Conservation (phyloP, 2,329 filamentous ascomycete genomes). For the Phaeophleospora eucalypticola region DNA sequence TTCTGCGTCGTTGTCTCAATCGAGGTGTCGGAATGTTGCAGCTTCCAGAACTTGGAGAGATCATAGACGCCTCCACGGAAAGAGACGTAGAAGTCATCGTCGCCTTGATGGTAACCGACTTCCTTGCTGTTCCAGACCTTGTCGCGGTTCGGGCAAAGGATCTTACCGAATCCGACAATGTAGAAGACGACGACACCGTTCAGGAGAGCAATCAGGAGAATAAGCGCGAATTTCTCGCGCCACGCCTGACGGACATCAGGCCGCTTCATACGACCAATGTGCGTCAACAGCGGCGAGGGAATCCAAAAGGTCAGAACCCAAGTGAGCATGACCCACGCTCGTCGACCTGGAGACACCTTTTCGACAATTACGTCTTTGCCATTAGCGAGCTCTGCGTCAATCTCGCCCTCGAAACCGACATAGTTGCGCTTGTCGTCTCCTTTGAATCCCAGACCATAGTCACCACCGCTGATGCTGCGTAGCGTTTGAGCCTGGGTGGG, state of each 20-base stretch:
- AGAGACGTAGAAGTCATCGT: constrained; percentile 78
- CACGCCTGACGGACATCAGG: constrained; percentile 96
- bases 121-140: constrained; percentile 78
- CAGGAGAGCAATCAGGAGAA: constrained; percentile 72
- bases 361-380: constrained; percentile 72
- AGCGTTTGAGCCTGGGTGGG: constrained; percentile 60
- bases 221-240: constrained; percentile 88
- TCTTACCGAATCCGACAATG: constrained; percentile 77
- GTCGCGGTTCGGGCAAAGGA: constrained; percentile 86
- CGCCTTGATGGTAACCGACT: constrained; percentile 65
- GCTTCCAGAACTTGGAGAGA: constrained; percentile 79
- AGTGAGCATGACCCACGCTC: constrained; percentile 74
- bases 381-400: constrained; percentile 75
- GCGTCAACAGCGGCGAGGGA: constrained; percentile 76
- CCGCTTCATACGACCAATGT: constrained; percentile 88
- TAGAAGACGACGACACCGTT: constrained; percentile 85
- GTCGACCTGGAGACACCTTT: constrained; percentile 59
- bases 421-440: constrained; percentile 74
- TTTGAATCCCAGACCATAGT: constrained; percentile 84
- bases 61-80: constrained; percentile 89
- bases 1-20: constrained; percentile 54
- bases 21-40: constrained; percentile 72
- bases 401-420: constrained; percentile 64
- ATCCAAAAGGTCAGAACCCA: constrained; percentile 94
- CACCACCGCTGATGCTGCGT: constrained; percentile 53